These are phyloP conservation scores for Litsea cubeba DNA, from an alignment of 164 flowering plant species.

Conservation along the genomic window DNA sequence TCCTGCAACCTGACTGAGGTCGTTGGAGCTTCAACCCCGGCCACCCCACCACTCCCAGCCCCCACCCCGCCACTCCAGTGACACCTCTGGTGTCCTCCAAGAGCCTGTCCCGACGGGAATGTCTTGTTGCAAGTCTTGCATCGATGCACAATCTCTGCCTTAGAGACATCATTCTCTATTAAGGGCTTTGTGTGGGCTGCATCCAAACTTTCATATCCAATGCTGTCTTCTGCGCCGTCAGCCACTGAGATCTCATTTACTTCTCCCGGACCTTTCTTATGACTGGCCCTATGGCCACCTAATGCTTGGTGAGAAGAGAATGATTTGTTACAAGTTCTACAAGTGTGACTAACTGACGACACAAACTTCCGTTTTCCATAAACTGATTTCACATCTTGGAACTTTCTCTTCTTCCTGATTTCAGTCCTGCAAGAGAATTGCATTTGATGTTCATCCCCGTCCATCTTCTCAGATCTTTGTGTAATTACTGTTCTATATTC, in stretches of 20 bases:
- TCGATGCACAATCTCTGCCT: slow-evolving; percentile 8
- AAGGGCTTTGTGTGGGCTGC: not conserved
- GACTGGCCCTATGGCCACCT: slow-evolving; percentile 73
- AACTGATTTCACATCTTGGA: slow-evolving; percentile 24
- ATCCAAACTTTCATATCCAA: not conserved
- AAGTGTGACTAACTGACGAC: slow-evolving; percentile 13
- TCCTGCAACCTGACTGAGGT: slow-evolving; percentile 7
- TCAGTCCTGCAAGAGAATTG: not conserved
- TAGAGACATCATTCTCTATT: not conserved
- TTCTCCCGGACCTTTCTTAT: slow-evolving; percentile 29
- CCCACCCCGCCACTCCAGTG: slow-evolving; percentile 19
- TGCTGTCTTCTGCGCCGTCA: not conserved
- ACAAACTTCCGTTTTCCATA: not conserved
- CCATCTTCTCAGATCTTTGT: not conserved
- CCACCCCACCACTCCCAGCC: slow-evolving; percentile 9
- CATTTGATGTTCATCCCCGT: not conserved
- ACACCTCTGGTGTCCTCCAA: slow-evolving; percentile 39
- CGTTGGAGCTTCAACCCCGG: slow-evolving; percentile 7
- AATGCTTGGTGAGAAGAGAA: slow-evolving; percentile 56
- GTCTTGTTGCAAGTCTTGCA: slow-evolving; percentile 32
- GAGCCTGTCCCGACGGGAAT: slow-evolving; percentile 39
- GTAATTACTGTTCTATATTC: not conserved
- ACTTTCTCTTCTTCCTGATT: slow-evolving; percentile 19
- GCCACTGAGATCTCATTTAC: not conserved
- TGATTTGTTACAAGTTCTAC: slow-evolving; percentile 40